A percentile compares a stretch with the other conserved stretches of the same genome.
These are phyloP conservation scores for Pichiaceae sp. DNA, from an alignment of 1,139 yeast species.

Conservation along the genomic window DNA sequence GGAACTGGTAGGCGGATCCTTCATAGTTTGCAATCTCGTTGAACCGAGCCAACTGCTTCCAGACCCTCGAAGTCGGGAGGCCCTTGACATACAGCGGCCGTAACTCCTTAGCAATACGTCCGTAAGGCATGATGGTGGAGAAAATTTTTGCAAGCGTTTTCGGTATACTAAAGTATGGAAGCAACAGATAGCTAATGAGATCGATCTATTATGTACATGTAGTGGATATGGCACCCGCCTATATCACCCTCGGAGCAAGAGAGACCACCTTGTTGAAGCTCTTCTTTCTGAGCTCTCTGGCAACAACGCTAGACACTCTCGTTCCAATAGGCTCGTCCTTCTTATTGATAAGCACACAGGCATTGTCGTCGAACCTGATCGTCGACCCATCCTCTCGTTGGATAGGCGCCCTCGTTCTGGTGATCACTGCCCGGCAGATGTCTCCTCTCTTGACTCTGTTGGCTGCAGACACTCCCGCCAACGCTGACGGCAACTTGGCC, in stretches of 20 bases:
- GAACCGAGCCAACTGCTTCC: slow-evolving; percentile 33
- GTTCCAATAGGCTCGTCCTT: slow-evolving; percentile 90
- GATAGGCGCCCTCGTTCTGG: slow-evolving; percentile 82
- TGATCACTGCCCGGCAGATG: slow-evolving; percentile 91
- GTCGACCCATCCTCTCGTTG: slow-evolving; percentile 84
- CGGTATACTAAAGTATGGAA: background rate
- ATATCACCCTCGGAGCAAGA: slow-evolving; percentile 82
- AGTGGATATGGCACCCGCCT: slow-evolving; percentile 11
- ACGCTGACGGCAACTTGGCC: slow-evolving; percentile 62
- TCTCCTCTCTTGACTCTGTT: slow-evolving; percentile 93
- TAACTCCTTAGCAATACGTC: slow-evolving; percentile 10
- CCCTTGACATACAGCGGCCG: slow-evolving; percentile 21
- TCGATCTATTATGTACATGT: too few species aligned
- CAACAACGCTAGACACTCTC: slow-evolving; percentile 85
- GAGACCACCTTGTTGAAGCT: slow-evolving; percentile 83
- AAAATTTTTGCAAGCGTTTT: background rate
- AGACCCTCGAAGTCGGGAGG: slow-evolving; percentile 21
- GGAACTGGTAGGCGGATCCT: slow-evolving; percentile 33
- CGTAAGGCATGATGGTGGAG: slow-evolving; percentile 12
- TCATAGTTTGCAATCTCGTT: slow-evolving; percentile 36
- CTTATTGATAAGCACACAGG: slow-evolving; percentile 89
- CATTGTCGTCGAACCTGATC: slow-evolving; percentile 89
- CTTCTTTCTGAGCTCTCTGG: slow-evolving; percentile 80
- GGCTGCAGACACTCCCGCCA: slow-evolving; percentile 55
- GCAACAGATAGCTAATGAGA: too few species aligned